Conservation (phyloP, 371 early-diverging fungal species). For the Mucor irregularis region DNA sequence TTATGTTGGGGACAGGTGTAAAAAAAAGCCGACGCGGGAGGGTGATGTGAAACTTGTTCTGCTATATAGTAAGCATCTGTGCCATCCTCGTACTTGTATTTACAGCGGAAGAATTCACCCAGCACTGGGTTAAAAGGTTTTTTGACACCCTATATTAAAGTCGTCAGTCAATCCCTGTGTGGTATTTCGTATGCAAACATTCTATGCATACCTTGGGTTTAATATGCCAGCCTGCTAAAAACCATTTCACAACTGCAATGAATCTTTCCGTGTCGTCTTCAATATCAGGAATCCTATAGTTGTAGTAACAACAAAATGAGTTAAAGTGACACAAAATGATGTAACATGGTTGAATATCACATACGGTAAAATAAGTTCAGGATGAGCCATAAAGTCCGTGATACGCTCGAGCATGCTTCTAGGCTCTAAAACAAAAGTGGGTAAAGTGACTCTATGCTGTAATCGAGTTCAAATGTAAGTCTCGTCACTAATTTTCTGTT, state of each 20-base stretch:
- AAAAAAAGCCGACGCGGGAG: conserved; percentile 89
- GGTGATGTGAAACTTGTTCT: conserved; percentile 98
- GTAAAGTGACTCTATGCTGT: conserved; percentile 81
- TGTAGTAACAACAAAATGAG: background rate
- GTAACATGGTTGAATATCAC: conserved; percentile 8
- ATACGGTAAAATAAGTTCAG: conserved; percentile 84
- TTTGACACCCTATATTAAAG: conserved; percentile 84
- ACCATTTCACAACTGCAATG: conserved; percentile 86
- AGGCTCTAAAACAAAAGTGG: conserved; percentile 96
- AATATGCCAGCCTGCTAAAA: conserved; percentile 96
- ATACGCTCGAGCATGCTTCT: conserved; percentile 94
- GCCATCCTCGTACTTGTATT: conserved; percentile 71
- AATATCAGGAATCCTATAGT: conserved; percentile 57
- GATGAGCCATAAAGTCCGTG: conserved; percentile 95
- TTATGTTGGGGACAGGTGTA: conserved; percentile 85
- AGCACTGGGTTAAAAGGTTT: conserved; percentile 97
- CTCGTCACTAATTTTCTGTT: background rate
- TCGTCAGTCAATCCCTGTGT: no score
- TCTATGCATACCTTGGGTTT: conserved; percentile 81
- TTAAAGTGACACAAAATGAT: background rate
- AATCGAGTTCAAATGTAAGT: background rate
- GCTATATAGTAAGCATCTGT: conserved; percentile 81
- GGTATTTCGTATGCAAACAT: no score
- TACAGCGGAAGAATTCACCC: conserved; percentile 90
- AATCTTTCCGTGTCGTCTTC: conserved; percentile 84